These are phyloP conservation scores for Aspergillus nomiae DNA, from an alignment of 2,329 filamentous ascomycete genomes.

Conservation along the genomic window DNA sequence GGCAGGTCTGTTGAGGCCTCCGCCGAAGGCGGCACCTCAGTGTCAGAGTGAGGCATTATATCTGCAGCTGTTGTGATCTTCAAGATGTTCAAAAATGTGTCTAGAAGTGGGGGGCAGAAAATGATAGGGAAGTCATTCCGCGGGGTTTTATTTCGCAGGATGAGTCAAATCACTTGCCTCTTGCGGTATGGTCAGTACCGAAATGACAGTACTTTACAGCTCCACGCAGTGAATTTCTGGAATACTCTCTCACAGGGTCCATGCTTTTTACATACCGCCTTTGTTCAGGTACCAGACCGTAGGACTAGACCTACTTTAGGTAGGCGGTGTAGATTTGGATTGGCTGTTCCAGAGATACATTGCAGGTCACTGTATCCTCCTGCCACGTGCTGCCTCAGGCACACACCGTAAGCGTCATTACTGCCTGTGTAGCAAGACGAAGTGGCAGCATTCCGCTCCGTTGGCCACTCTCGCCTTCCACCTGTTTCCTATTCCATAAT, in stretches of 20 bases:
- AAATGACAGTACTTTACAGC: background rate
- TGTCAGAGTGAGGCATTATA: constrained; percentile 34
- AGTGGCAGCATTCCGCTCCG: constrained; percentile 2
- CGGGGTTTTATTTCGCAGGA: constrained; percentile 12
- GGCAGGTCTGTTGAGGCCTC: constrained; percentile 20
- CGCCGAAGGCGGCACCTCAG: constrained; percentile 16
- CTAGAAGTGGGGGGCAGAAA: background rate
- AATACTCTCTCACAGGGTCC: background rate
- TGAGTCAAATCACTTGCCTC: constrained; percentile 16
- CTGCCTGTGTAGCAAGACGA: constrained; percentile 8
- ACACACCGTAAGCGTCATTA: constrained; percentile 9
- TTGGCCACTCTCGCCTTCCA: constrained; percentile 2
- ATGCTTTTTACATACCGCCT: background rate
- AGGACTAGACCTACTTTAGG: background rate
- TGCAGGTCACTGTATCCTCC: background rate
- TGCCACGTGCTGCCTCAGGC: constrained; percentile 25
- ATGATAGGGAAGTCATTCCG: constrained; percentile 1
- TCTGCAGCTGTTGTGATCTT: background rate
- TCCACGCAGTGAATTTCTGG: background rate
- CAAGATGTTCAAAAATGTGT: background rate
- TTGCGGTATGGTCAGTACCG: constrained; percentile 14
- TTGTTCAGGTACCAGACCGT: background rate
- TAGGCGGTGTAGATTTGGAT: background rate
- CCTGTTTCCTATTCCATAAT: constrained; percentile 37
- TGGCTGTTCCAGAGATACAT: background rate